Evolutionary conservation across 225 moss, liverwort and hornwort genomes (phyloP).

Genomic region (Physcomitrellopsis africana): DNA sequence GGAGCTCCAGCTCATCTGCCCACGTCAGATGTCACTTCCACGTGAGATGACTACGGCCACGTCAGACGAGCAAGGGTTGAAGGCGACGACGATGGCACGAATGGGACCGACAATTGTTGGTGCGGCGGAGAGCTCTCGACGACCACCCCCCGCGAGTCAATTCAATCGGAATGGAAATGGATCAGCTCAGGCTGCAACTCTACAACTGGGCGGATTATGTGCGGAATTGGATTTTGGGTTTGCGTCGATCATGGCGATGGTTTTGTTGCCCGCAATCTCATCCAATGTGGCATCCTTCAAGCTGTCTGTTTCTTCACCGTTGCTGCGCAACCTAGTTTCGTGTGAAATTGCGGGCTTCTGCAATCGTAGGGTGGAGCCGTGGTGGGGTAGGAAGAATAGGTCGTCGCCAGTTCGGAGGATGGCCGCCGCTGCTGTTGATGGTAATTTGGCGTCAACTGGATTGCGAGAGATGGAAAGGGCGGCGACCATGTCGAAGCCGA

Average conservation of each 20-base stretch:
- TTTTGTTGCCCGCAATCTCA: constrained; percentile 28
- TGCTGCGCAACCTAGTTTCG: constrained; percentile 30
- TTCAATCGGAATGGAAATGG: no score
- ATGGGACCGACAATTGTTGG: no score
- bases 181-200: no score
- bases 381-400: not conserved
- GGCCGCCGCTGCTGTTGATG: constrained; percentile 19
- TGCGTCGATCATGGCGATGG: constrained; percentile 25
- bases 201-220: no score
- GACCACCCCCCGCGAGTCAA: no score
- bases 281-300: constrained; percentile 29
- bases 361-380: constrained; percentile 1
- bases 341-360: constrained; percentile 2
- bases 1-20: no score
- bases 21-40: no score
- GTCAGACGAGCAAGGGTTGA: no score
- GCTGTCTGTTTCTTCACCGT: constrained; percentile 19
- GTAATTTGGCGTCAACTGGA: constrained; percentile 7
- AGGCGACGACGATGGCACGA: no score
- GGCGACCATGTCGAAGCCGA: constrained; percentile 25
- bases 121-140: no score
- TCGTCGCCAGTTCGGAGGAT: not conserved
- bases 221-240: not conserved
- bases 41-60: no score
- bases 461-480: constrained; percentile 30